Percentiles rank a stretch among this genome's conserved stretches.
Evolutionary conservation across 2,329 filamentous ascomycete genomes (phyloP).

Genomic region (Ophiobolus disseminans): DNA sequence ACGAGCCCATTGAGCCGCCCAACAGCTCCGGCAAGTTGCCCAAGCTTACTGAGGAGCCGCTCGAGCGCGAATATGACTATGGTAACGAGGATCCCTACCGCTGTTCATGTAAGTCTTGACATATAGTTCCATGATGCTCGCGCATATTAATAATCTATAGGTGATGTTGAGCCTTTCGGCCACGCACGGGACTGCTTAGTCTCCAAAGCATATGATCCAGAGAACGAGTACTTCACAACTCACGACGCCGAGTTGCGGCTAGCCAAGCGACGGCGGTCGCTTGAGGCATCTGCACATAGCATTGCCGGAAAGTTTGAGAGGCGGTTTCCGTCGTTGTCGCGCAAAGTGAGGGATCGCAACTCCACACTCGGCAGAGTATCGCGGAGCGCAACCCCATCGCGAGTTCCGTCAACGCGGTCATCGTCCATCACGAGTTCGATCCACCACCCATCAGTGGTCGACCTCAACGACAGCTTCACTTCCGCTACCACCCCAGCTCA

Average conservation of each 20-base stretch:
- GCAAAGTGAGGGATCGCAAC: slow-evolving; percentile 62
- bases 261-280: slow-evolving; percentile 64
- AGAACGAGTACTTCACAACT: slow-evolving; percentile 66
- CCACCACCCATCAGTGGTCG: slow-evolving; percentile 51
- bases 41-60: slow-evolving; percentile 83
- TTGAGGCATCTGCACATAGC: slow-evolving; percentile 67
- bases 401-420: slow-evolving; percentile 73
- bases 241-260: slow-evolving; percentile 65
- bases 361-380: slow-evolving; percentile 42
- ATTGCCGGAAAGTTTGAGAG: slow-evolving; percentile 71
- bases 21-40: slow-evolving; percentile 71
- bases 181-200: slow-evolving; percentile 55
- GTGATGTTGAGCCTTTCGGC: slow-evolving; percentile 65
- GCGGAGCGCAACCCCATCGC: slow-evolving; percentile 58
- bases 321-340: slow-evolving; percentile 62
- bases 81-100: slow-evolving; percentile 56
- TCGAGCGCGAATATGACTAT: slow-evolving; percentile 70
- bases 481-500: slow-evolving; percentile 29
- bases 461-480: slow-evolving; percentile 43
- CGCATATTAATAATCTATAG: slow-evolving; percentile 51
- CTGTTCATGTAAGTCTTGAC: slow-evolving; percentile 73
- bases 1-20: slow-evolving; percentile 64
- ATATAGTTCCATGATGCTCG: slow-evolving; percentile 8
- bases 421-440: slow-evolving; percentile 75
- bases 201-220: slow-evolving; percentile 68